Evolutionary conservation across 1,284 basidiomycete species (phyloP), one percentile per base, ranked within the genome.

Genomic region (Pyrrhoderma lamaoense): DNA sequence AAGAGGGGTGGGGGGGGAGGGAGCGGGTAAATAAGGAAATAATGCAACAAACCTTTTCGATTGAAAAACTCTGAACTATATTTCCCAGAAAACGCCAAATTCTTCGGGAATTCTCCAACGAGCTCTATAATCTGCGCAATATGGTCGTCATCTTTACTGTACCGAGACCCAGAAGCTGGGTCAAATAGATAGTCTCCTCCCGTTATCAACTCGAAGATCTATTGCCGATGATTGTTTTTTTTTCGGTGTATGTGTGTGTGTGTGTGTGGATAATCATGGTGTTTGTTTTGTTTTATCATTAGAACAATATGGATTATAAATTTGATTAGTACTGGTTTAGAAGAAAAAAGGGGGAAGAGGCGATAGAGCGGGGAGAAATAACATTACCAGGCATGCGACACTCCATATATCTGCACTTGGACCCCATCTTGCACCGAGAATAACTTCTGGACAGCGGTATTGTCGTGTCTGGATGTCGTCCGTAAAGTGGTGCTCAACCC

Each of bases 101-200:
- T 75, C 62, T 86, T 86, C 9, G 94, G 91, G 45, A 90, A 74
- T 62, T 96, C 92, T 47, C 95, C 96, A 60, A 98, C 74, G 14
- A 99, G 77, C 70, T 99, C 96, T 68, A 98, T 93, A 61, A 99
- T 92, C 71, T 99, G 95, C 3, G 96, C 95, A 55, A 99, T 92
- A 64, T 99, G 95, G 65, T 99, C 96, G 67, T 99, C 95, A 68
- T 99, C 96, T 69, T 97, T 96, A 71, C 85, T 88, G 58, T 87
- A 89, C 31, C 83, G 73, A 35, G 82, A 79, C 3, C 86, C 85
- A 1, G 82, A 80, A 2, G 82, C 83, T 0, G 83, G 85, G 62
- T 94, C 91, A 62, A 95, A 94, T 46, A 95, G 75, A 68, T 93
- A 94, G 65, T 94, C 90, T 22, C 91, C 88, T 31, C 86, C 90